Conservation (phyloP, 176 grass and related monocot species). For the Dactylis glomerata region DNA sequence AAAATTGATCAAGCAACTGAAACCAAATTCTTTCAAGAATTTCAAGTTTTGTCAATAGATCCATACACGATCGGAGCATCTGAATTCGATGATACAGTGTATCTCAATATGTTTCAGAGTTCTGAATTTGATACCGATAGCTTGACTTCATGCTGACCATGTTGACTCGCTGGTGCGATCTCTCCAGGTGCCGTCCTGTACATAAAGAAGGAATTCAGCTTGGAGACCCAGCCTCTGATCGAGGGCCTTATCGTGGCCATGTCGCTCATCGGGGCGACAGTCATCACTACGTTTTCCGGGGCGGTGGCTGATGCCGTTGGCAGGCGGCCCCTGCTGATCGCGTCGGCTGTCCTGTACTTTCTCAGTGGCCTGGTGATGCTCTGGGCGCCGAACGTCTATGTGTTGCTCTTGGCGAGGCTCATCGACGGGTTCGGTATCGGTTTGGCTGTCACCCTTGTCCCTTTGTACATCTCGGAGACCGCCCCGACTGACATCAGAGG, state of each 20-base stretch:
- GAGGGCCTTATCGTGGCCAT: constrained; percentile 93
- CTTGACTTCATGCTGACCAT: constrained; percentile 33
- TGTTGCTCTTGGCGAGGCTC: constrained; percentile 84
- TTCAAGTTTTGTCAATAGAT: background rate
- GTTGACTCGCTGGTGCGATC: constrained; percentile 27
- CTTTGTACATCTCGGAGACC: constrained; percentile 96
- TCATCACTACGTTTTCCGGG: constrained; percentile 76
- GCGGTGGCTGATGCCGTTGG: constrained; percentile 65
- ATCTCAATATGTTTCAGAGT: background rate
- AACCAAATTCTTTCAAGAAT: background rate
- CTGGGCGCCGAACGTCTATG: constrained; percentile 79
- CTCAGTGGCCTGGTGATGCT: constrained; percentile 80
- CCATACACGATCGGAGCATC: background rate
- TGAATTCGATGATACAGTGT: background rate
- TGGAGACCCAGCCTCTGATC: constrained; percentile 70
- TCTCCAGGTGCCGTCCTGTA: constrained; percentile 75
- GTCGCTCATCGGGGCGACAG: constrained; percentile 86
- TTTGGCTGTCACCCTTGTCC: constrained; percentile 81
- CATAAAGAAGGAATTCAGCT: constrained; percentile 88
- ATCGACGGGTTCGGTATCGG: constrained; percentile 93
- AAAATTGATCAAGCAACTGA: background rate
- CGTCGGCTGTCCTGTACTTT: constrained; percentile 80
- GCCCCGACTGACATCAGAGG: constrained; percentile 89
- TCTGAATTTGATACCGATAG: constrained; percentile 4
- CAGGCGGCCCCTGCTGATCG: constrained; percentile 80